Evolutionary conservation across 2,329 filamentous ascomycete genomes (phyloP), one percentile per base, ranked within the genome.

Genomic region (Fusarium sp.): DNA sequence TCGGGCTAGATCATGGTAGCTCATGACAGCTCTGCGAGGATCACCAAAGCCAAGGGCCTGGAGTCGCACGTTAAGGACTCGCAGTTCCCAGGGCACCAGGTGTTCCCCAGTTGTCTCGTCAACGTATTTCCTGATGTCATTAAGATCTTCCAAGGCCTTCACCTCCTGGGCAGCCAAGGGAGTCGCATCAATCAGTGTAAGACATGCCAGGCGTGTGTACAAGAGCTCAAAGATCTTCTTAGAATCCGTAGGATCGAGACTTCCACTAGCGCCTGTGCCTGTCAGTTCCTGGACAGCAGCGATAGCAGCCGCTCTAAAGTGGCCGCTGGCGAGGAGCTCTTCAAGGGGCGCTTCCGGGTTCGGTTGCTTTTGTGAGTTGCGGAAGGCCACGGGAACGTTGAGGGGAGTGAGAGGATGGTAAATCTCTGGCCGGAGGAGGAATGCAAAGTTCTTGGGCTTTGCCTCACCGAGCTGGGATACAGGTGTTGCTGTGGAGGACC

Each of bases 41-140:
- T 99, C 96, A 5, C 91, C 91, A 69, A 96, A 97, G 1, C 94
- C 94, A 47, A 97, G 88, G 0, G 93, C 94, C 72, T 97, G 94
- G 18, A 98, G 86, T 2, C 95, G 88, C 9, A 98, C 92, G 7
- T 92, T 91, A 15, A 98, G 86, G 3, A 98, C 87, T 7, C 96
- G 89, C 55, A 99, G 86, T 43, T 92, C 88, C 95, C 96, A 99
- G 0, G 95, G 95, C 0, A 95, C 92, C 1, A 97, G 86, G 77
- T 92, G 91, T 57, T 82, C 80, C 18, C 83, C 87, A 0, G 82
- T 86, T 27, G 79, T 75, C n/a, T 85, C 84, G 72, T 88, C 88
- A 7, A 85, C 80, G 78, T 90, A 93, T 66, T 83, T 87, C 58
- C 81, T 81, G 9, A 80, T 81, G 23, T 85, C 85, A 75, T 88